Base-by-base conservation (phyloP, 169 alveolate genomes). In the Plasmodium relictum region DNA sequence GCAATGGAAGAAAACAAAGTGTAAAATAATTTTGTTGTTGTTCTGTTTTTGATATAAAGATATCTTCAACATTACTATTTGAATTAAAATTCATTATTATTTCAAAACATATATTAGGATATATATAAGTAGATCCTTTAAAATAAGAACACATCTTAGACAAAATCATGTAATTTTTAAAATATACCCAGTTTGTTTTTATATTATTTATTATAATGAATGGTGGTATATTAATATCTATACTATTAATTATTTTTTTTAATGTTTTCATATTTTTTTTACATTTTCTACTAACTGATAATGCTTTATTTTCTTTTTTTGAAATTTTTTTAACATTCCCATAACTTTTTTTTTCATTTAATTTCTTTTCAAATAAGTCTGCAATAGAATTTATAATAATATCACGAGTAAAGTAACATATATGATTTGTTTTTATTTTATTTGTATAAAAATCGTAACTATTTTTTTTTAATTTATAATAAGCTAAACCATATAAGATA, bases 91-190 rank as follows among this genome's bases (percentile, higher is more conserved):
- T 48, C 16, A 78, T 31, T 39, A 78, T 54, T 45, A 78, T 66
- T 41, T 37, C 74, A 41, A 63, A 78, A 8, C 62, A n/a, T 26
- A 65, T 37, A 24, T 65, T 39, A 8, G 89, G 89, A 50, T 78
- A 78, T 48, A 8, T 69, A 69, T 65, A 37, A 24, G 76, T 44
- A 45, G 20, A 66, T 39, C 58, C 63, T 37, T 69, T 44, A 58
- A 45, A 50, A 31, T 78, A 78, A 8, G 89, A 78, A 45, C 89
- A 78, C 70, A 78, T 78, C 41, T 69, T 45, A 45, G 70, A 62
- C 9, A 22, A 12, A 2, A 62, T 65, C 78, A 78, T 48, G 12
- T 48, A 65, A 14, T 52, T 78, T 65, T 65, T 78, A 58, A 78
- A 63, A 39, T 78, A 65, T 63, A 20, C n/a, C 89, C 89, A 78